phyloP scores from a whole-genome alignment of 768 basidiomycete species.

The Boletus eberwhitei region DNA sequence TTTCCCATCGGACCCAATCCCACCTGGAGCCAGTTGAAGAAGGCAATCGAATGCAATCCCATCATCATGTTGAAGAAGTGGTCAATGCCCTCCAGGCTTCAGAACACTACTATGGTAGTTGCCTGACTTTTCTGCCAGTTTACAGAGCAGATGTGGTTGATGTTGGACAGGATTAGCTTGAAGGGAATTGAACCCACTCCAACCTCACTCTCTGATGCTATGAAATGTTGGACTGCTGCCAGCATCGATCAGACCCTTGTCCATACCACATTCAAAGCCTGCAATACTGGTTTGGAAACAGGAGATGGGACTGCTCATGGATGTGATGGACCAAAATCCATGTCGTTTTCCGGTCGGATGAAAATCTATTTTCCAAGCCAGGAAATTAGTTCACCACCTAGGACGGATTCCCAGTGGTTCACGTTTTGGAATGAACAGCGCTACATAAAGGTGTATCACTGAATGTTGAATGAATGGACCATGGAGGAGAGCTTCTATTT shows the following conservation, averaged over 20 bases:
- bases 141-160: not conserved
- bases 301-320: not conserved
- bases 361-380: not conserved
- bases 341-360: not conserved
- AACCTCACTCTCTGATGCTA: not conserved
- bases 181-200: not conserved
- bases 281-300: not conserved
- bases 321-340: not conserved
- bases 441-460: too few species aligned
- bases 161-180: not conserved
- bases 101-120: not conserved
- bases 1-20: not conserved
- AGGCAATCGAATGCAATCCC: not conserved
- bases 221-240: not conserved
- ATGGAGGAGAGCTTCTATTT: too few species aligned
- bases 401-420: not conserved
- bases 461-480: too few species aligned
- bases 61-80: not conserved
- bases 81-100: not conserved
- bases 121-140: not conserved
- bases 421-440: too few species aligned
- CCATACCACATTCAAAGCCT: not conserved
- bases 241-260: not conserved
- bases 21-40: not conserved
- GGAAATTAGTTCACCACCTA: accelerated